Base-by-base conservation (phyloP, 2,329 filamentous ascomycete species). In the Diaporthe aspalathi region DNA sequence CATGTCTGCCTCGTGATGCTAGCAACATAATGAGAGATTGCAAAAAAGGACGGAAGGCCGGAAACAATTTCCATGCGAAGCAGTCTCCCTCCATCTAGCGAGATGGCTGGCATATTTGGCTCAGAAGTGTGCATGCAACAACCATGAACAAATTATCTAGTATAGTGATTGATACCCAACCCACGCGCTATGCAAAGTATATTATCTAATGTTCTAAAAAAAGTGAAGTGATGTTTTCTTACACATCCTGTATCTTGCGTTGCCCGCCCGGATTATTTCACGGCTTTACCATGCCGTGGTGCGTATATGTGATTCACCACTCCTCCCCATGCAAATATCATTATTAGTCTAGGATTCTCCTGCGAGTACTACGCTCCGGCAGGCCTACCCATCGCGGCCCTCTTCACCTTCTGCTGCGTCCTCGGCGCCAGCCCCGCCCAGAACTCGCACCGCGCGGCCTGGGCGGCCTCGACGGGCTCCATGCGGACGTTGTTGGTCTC, bases 401-500 rank as follows among this genome's bases (percentile, higher is more conserved):
- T 50, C 60, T 54, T 73, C 66, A 24, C 60, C 74, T 70, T 77
- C 74, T 83, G 81, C 75, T 80, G 75, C 77, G 77, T 79, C 45
- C 76, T 73, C 35, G 77, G 76, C 38, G 78, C 81, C 67, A 85
- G 75, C 3, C 74, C 76, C 56, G 76, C 74, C 85, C 85, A 87
- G 66, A 84, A 83, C 20, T 73, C 73, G 72, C 85, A 87, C 67
- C 84, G 77, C 7, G 73, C 74, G 52, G 62, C 71, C 76, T 85
- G 79, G 9, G 77, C 81, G 24, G 71, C 70, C 17, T 77, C 74
- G 29, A 82, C 79, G 1, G 45, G 73, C 76, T 86, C 84, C 80
- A 86, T 84, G 29, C 78, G 76, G 20, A 81, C 81, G 62, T 78
- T 80, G 0, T 76, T 80, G 0, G 81, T 81, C 76, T 83, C 81